phyloP scores from a whole-genome alignment of 1,284 basidiomycete genomes.

The Sporisorium reilianum region DNA sequence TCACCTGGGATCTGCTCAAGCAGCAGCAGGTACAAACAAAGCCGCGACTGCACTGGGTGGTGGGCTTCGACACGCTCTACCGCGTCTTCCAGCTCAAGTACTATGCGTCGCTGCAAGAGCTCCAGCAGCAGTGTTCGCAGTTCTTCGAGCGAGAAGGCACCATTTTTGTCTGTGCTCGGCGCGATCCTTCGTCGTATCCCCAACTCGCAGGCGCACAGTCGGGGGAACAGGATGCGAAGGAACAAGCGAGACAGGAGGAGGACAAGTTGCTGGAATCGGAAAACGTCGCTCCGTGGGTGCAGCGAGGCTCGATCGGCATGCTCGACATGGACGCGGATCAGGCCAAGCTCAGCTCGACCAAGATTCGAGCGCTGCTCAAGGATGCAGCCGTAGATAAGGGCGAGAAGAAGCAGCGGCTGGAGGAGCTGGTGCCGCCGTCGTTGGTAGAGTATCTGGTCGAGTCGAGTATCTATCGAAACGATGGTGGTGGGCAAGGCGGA shows the following conservation, averaged over 20 bases:
- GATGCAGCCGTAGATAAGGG: not conserved
- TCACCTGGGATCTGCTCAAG: slow-evolving; percentile 73
- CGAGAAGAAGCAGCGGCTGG: slow-evolving; percentile 19
- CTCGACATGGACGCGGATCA: slow-evolving; percentile 42
- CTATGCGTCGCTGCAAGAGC: slow-evolving; percentile 74
- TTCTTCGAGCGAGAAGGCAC: slow-evolving; percentile 77
- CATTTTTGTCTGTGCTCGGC: slow-evolving; percentile 73
- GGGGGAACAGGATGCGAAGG: not conserved
- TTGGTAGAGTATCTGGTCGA: slow-evolving; percentile 53
- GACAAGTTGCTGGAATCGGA: slow-evolving; percentile 28
- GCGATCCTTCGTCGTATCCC: slow-evolving; percentile 41
- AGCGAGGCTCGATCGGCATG: slow-evolving; percentile 37
- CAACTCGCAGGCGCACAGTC: not conserved
- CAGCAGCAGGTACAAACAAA: slow-evolving; percentile 5
- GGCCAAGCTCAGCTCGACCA: slow-evolving; percentile 53
- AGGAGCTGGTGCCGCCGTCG: slow-evolving; percentile 39
- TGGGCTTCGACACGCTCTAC: slow-evolving; percentile 89
- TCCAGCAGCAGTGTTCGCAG: slow-evolving; percentile 74
- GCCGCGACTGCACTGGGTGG: slow-evolving; percentile 75
- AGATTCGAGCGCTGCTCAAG: slow-evolving; percentile 35
- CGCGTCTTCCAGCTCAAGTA: slow-evolving; percentile 85
- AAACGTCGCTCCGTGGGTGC: slow-evolving; percentile 44
- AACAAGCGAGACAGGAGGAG: slow-evolving; percentile 30
- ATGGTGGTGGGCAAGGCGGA: not conserved
- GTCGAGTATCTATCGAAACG: slow-evolving; percentile 32